Evolutionary conservation across 2,329 filamentous ascomycete genomes (phyloP).

Genomic region (Colletotrichum coccodes): DNA sequence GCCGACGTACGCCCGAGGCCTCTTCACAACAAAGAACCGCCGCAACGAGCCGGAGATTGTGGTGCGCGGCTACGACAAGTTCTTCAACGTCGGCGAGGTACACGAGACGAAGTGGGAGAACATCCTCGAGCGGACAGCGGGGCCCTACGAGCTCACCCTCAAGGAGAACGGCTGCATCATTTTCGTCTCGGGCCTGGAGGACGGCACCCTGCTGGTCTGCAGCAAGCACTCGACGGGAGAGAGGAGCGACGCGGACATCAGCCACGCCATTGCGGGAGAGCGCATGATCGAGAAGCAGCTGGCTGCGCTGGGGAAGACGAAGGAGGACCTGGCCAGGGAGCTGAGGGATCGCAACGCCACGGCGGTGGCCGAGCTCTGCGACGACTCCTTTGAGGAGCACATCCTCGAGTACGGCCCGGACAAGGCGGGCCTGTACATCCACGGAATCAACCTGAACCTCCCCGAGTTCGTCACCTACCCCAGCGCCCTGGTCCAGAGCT

Average conservation of each 20-base stretch:
- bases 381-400: slow-evolving; percentile 96
- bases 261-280: slow-evolving; percentile 88
- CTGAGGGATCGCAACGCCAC: slow-evolving; percentile 87
- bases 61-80: slow-evolving; percentile 96
- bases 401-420: slow-evolving; percentile 89
- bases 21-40: slow-evolving; percentile 84
- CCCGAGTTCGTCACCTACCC: slow-evolving; percentile 91
- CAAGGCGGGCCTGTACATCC: slow-evolving; percentile 89
- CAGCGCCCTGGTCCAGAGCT: slow-evolving; percentile 83
- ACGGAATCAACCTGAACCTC: slow-evolving; percentile 96
- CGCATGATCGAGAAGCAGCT: slow-evolving; percentile 85
- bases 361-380: slow-evolving; percentile 94
- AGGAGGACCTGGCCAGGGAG: slow-evolving; percentile 79
- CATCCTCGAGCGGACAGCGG: slow-evolving; percentile 79
- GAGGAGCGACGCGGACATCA: slow-evolving; percentile 75
- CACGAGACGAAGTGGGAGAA: slow-evolving; percentile 83
- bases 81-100: slow-evolving; percentile 94
- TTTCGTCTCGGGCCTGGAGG: slow-evolving; percentile 91
- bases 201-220: slow-evolving; percentile 92
- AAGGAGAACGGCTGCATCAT: slow-evolving; percentile 99
- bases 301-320: slow-evolving; percentile 78
- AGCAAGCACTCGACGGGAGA: slow-evolving; percentile 97
- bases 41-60: slow-evolving; percentile 80
- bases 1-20: slow-evolving; percentile 90
- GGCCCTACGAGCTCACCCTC: slow-evolving; percentile 93